Percentiles rank a stretch among this genome's conserved stretches.
Evolutionary conservation across 192 early-diverging fungal genomes (phyloP).

Genomic region (Oehlia diaphana): DNA sequence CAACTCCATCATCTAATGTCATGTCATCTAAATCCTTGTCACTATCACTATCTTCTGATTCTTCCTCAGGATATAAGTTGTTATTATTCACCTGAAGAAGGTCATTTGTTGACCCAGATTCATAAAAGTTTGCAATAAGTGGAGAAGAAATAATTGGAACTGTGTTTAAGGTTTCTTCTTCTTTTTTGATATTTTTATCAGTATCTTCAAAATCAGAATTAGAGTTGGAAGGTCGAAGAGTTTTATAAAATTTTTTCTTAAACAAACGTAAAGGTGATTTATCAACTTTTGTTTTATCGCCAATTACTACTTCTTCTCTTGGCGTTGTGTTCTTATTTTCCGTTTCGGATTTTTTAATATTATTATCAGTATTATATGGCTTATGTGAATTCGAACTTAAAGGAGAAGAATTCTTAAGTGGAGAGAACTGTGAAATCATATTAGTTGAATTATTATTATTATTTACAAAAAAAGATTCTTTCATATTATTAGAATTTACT

Average conservation of each 20-base stretch:
- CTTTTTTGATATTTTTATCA: background rate
- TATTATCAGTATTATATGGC: background rate
- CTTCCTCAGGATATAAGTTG: background rate
- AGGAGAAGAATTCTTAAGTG: background rate
- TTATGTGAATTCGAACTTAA: background rate
- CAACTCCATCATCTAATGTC: constrained; percentile 13
- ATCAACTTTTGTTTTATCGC: background rate
- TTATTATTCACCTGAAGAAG: background rate
- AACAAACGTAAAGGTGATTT: constrained; percentile 23
- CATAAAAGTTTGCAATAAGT: background rate
- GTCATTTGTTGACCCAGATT: background rate
- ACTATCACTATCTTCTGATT: background rate
- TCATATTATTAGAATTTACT: background rate
- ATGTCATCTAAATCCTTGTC: constrained; percentile 4
- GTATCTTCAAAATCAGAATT: background rate
- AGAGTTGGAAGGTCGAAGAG: background rate
- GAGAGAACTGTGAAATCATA: background rate
- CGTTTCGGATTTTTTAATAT: background rate
- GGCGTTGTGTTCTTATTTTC: background rate
- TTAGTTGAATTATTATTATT: constrained; percentile 9
- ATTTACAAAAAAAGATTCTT: constrained; percentile 4
- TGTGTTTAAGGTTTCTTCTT: background rate
- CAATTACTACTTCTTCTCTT: background rate
- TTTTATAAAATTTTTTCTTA: constrained; percentile 24
- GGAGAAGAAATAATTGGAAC: background rate